Evolutionary conservation across 495 filamentous ascomycete species (phyloP).

Genomic region (Aspergillus baeticus): DNA sequence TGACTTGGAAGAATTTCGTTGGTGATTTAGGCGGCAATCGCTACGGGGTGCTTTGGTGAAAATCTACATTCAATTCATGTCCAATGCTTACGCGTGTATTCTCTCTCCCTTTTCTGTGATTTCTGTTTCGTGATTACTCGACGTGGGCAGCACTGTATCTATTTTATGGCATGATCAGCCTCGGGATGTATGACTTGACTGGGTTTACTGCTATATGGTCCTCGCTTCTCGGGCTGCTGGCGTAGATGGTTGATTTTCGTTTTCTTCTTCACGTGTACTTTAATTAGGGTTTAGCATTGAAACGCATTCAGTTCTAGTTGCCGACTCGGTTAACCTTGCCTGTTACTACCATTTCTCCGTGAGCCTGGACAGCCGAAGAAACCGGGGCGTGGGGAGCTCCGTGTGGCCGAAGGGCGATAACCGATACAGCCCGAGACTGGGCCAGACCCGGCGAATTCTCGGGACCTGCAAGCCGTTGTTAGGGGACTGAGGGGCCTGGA

Average conservation of each 20-base stretch:
- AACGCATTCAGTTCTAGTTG: too few relatives aligned
- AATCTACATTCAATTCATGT: conserved; percentile 7
- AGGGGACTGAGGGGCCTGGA: too few relatives aligned
- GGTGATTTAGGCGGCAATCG: not conserved
- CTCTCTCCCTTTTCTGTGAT: not conserved
- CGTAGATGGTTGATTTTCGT: conserved; percentile 14
- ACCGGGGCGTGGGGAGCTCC: conserved; percentile 22
- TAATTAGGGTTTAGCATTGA: not conserved
- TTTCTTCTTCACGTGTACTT: conserved; percentile 10
- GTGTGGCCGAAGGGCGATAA: conserved; percentile 38
- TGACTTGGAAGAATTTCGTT: not conserved
- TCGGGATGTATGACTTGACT: conserved; percentile 20
- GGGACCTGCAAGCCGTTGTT: conserved; percentile 12
- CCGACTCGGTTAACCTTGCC: too few relatives aligned
- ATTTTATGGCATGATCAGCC: conserved; percentile 17
- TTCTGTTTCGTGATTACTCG: not conserved
- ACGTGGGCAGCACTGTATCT: conserved; percentile 12
- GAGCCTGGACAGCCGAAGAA: not conserved
- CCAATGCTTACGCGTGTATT: not conserved
- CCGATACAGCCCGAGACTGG: conserved; percentile 38
- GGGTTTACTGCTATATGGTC: conserved; percentile 16
- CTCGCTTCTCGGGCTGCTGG: conserved; percentile 12
- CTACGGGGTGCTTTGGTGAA: not conserved
- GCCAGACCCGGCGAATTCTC: conserved; percentile 18
- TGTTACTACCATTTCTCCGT: not conserved